phyloP scores from a whole-genome alignment of 2,329 filamentous ascomycete species.

The Aspergillus persii region DNA sequence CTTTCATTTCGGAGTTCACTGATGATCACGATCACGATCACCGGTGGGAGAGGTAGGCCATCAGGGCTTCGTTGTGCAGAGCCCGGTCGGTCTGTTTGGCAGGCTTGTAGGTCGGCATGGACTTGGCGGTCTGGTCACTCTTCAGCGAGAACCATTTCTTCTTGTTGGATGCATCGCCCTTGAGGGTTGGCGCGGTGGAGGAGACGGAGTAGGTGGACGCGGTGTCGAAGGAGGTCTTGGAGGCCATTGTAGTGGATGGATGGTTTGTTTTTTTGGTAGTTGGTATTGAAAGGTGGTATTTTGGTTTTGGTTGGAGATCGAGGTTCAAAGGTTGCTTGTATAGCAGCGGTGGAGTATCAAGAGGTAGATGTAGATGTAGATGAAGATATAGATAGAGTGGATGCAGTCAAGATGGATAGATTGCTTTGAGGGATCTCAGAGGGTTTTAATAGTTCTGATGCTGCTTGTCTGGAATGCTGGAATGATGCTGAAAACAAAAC shows the following conservation, averaged over 20 bases:
- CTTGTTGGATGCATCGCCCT: constrained; percentile 12
- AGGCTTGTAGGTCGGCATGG: not conserved
- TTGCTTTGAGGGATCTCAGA: not conserved
- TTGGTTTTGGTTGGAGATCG: not conserved
- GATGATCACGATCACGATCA: constrained; percentile 18
- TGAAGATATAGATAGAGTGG: not conserved
- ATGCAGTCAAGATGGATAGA: not conserved
- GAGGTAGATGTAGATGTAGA: not conserved
- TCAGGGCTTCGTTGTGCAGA: constrained; percentile 23
- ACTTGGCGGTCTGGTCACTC: not conserved
- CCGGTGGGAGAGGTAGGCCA: constrained; percentile 22
- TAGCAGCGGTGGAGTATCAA: not conserved
- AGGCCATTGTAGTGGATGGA: constrained; percentile 12
- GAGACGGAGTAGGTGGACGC: constrained; percentile 23
- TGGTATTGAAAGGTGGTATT: not conserved
- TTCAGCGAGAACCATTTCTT: constrained; percentile 5
- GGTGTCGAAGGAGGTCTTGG: constrained; percentile 16
- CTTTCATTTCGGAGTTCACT: not conserved
- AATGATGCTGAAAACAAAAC: not conserved
- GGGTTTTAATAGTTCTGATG: not conserved
- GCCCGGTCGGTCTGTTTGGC: constrained; percentile 8
- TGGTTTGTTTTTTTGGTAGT: not conserved
- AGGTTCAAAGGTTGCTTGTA: not conserved
- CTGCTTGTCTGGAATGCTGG: not conserved
- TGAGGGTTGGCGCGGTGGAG: constrained; percentile 26